These are phyloP conservation scores for Fraxinus baroniana DNA, from an alignment of 305 asterid genomes.

Conservation along the genomic window DNA sequence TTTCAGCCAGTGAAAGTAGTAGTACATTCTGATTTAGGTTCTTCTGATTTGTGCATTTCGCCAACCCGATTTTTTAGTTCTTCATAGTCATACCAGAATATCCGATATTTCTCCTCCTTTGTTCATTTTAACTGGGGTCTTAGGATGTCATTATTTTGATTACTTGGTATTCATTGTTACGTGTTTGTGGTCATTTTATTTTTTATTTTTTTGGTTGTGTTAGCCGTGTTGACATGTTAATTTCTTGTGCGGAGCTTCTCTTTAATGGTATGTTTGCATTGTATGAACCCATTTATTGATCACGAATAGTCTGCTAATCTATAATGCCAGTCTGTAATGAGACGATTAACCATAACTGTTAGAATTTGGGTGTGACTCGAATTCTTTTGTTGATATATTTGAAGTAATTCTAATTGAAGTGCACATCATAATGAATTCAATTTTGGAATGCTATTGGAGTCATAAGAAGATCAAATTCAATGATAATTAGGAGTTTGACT, in stretches of 20 bases:
- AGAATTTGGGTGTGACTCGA: too few species aligned
- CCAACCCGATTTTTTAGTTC: conserved; percentile 48
- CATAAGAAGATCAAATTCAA: too few species aligned
- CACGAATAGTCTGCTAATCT: conserved; percentile 21
- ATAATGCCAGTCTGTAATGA: neutral
- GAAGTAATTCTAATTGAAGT: too few species aligned
- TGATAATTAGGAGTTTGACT: too few species aligned
- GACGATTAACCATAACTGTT: conserved; percentile 6
- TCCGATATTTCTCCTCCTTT: conserved; percentile 20
- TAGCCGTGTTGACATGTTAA: conserved; percentile 26
- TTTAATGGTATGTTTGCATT: neutral
- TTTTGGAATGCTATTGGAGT: too few species aligned
- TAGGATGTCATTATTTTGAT: conserved; percentile 34
- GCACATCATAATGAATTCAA: too few species aligned
- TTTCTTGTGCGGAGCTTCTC: conserved; percentile 31
- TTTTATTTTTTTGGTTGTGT: conserved; percentile 20
- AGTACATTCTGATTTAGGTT: conserved; percentile 57
- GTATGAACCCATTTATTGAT: conserved; percentile 1
- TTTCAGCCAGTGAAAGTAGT: conserved; percentile 83
- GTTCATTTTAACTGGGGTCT: conserved; percentile 28
- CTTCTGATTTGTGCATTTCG: conserved; percentile 20
- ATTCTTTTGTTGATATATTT: too few species aligned
- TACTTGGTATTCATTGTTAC: conserved; percentile 24
- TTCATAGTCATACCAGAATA: conserved; percentile 68
- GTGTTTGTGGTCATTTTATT: conserved; percentile 24